Evolutionary conservation across 441 rosid genomes (phyloP), one percentile per base, ranked within the genome.

Genomic region (Gossypium trilobum): DNA sequence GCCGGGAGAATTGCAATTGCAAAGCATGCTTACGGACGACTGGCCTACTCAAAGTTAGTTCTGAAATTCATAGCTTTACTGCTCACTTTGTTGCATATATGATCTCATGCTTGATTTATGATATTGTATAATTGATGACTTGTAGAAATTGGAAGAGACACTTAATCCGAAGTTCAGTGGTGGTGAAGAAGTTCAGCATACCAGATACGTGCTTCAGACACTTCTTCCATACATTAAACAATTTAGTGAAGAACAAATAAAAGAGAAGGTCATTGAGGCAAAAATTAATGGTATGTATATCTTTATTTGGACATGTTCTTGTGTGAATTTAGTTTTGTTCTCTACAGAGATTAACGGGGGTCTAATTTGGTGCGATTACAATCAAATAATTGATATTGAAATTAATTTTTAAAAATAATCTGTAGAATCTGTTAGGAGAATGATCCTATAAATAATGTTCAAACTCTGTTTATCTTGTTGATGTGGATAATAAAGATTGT

Each of bases 1-100:
- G 95, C 71, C 78, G 73, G 1, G 55, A 65, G 17, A 89, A 83
- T 74, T 87, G 95, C 79, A 87, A 86, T 71, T 89, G 95, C 77
- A 87, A 87, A 79, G 75, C 88, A 42, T 89, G 94, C 79, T 77
- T 89, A 79, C 87, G 90, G 25, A 25, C 77, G 51, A 83, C 80
- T 71, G 78, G 77, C 9, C 70, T 76, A 6, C 36, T 20, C 4
- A 25, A 70, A 16, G 90, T 81, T 29, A 55, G 82, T 73, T 71
- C 20, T 73, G 29, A 63, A 39, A 33, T 19, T 58, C 1, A 23
- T 69, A 27, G 58, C 42, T 63, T 29, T 2, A 11, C 20, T 31
- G 10, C 58, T 74, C 39, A 22, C 42, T 61, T 68, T 46, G 44
- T 17, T 64, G 68, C 13, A 55, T 66, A 16, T 42, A 44, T 61